These are phyloP conservation scores for Barnettozyma sp. DNA, from an alignment of 805 yeast species.

Conservation along the genomic window DNA sequence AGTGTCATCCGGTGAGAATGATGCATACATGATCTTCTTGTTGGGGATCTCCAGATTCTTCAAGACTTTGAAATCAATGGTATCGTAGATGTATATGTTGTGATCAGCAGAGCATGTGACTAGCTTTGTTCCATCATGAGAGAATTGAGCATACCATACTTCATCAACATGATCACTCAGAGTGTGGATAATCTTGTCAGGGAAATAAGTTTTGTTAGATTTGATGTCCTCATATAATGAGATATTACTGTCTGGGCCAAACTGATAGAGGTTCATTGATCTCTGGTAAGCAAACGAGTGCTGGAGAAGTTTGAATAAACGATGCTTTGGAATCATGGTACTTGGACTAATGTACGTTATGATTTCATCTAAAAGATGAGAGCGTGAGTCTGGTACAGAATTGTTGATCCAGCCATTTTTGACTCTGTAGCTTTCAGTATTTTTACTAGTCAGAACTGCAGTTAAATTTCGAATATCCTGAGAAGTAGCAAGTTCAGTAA, in stretches of 20 bases:
- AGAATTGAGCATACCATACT: slow-evolving; percentile 78
- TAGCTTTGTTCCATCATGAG: slow-evolving; percentile 66
- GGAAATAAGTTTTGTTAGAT: slow-evolving; percentile 33
- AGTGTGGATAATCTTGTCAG: slow-evolving; percentile 40
- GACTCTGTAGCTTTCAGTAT: slow-evolving; percentile 18
- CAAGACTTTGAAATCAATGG: slow-evolving; percentile 34
- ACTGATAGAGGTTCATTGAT: slow-evolving; percentile 29
- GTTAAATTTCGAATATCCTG: slow-evolving; percentile 25
- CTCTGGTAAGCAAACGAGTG: slow-evolving; percentile 47
- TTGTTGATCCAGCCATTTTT: slow-evolving; percentile 28
- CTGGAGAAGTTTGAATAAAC: slow-evolving; percentile 42
- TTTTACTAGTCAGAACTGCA: slow-evolving; percentile 25
- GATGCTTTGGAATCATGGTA: slow-evolving; percentile 44
- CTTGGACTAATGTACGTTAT: slow-evolving; percentile 43
- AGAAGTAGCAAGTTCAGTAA: slow-evolving; percentile 25
- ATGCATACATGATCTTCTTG: slow-evolving; percentile 53
- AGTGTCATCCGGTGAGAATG: slow-evolving; percentile 72
- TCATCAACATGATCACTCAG: slow-evolving; percentile 57
- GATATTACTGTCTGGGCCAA: slow-evolving; percentile 24
- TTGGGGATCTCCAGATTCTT: slow-evolving; percentile 38
- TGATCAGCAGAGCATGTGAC: slow-evolving; percentile 76
- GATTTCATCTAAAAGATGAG: slow-evolving; percentile 34
- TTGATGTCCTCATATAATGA: slow-evolving; percentile 33
- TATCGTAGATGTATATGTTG: slow-evolving; percentile 55
- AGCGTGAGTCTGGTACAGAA: slow-evolving; percentile 31